Conservation (phyloP, 73 alveolate genomes). For the Effrenium voratum region DNA sequence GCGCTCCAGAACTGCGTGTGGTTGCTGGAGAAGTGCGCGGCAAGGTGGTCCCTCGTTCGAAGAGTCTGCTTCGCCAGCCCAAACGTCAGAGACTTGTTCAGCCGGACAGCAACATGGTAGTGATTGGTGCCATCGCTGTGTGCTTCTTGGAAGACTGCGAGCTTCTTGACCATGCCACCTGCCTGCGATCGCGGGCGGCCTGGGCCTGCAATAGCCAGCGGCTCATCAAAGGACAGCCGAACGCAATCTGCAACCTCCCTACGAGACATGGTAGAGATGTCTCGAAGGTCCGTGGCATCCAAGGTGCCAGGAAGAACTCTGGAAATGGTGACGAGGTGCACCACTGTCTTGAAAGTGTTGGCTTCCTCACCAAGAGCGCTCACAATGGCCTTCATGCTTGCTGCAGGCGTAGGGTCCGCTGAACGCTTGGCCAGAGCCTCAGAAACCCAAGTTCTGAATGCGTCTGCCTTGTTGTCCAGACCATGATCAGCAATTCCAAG, state of each 20-base stretch:
- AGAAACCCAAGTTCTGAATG: background rate
- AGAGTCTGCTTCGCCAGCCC: constrained; percentile 15
- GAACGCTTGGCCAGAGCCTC: background rate
- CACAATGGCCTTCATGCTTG: background rate
- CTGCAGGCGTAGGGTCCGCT: background rate
- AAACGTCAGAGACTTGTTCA: background rate
- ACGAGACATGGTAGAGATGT: background rate
- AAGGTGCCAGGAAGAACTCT: background rate
- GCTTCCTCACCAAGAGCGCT: background rate
- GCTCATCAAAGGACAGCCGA: background rate
- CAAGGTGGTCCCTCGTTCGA: background rate
- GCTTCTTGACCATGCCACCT: background rate
- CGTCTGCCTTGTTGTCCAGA: background rate
- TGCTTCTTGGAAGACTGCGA: background rate
- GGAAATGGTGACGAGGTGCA: background rate
- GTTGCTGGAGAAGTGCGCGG: constrained; percentile 21
- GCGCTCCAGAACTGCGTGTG: constrained; percentile 65
- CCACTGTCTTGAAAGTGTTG: background rate
- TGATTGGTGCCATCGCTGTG: constrained; percentile 19
- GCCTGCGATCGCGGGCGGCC: background rate
- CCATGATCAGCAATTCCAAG: background rate
- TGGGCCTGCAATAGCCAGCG: background rate
- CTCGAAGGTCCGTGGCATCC: background rate
- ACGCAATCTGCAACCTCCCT: constrained; percentile 20
- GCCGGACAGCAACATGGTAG: constrained; percentile 33